Evolutionary conservation across 805 yeast species (phyloP), one percentile per base, ranked within the genome.

Genomic region (Cyberlindnera nakhonratchasimensis): DNA sequence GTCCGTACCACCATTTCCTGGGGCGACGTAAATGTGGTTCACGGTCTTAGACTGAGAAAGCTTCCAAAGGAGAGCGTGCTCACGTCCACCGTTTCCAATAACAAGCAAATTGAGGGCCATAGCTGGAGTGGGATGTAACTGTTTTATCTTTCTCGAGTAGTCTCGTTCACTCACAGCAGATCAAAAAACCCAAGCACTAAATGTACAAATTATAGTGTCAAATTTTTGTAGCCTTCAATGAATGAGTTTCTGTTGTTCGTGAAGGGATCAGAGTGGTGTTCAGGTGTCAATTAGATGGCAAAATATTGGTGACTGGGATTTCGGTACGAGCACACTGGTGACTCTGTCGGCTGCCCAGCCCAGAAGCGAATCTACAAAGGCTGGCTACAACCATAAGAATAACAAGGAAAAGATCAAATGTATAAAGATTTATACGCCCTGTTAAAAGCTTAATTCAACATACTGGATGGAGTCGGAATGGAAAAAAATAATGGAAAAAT

Each of bases 81-180:
- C 99, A 72, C 99, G 89, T 54, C 99, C 99, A 63, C 99, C 99
- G 68, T 86, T 88, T 58, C 99, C 99, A 54, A 93, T 76, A 51
- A 93, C 82, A 48, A 93, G 79, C 53, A 93, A 66, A 63, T 85
- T 87, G 61, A 75, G 63, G 17, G 62, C 52, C 62, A 58, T 58
- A 18, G 28, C 32, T 12, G 3, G 8, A 5, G 16, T 18, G 21
- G 29, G 21, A 33, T 29, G 19, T 28, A 13, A 14, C 19, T 28
- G 30, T 18, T 28, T 5, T 28, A 23, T 23, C 8, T 23, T n/a
- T n/a, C n/a, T n/a, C n/a, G n/a, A n/a, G n/a, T n/a, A n/a, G n/a
- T n/a, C n/a, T n/a, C n/a, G n/a, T n/a, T n/a, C n/a, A n/a, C n/a
- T n/a, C n/a, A n/a, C n/a, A n/a, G n/a, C n/a, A n/a, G n/a, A n/a